These are phyloP conservation scores for Coemansia sp. DNA, from an alignment of 192 early-diverging fungal species.

Conservation along the genomic window DNA sequence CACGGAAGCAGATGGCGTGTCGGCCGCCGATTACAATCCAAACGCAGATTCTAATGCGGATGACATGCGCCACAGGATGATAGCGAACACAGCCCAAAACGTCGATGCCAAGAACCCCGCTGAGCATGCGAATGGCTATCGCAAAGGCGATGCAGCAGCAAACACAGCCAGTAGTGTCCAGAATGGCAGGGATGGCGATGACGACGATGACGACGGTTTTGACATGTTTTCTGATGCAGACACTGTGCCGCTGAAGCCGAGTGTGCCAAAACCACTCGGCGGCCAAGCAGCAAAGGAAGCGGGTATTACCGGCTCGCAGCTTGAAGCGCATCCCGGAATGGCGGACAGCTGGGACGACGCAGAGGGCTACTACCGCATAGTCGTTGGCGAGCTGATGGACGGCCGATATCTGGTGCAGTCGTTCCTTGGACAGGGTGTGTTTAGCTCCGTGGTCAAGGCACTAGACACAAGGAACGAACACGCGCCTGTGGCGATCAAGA, in stretches of 20 bases:
- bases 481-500: constrained; percentile 89
- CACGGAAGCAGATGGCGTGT: constrained; percentile 33
- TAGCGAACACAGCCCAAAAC: constrained; percentile 11
- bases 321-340: constrained; percentile 25
- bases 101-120: constrained; percentile 15
- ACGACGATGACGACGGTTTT: constrained; percentile 34
- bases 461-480: constrained; percentile 69
- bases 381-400: constrained; percentile 84
- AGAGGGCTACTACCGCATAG: constrained; percentile 95
- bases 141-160: constrained; percentile 30
- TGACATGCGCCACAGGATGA: constrained; percentile 61
- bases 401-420: constrained; percentile 83
- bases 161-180: constrained; percentile 12
- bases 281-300: constrained; percentile 15
- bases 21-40: constrained; percentile 81
- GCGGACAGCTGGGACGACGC: constrained; percentile 94
- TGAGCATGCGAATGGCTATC: constrained; percentile 12
- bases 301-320: constrained; percentile 7
- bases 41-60: constrained; percentile 69
- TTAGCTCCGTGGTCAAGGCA: constrained; percentile 91
- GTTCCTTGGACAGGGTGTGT: constrained; percentile 91
- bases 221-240: constrained; percentile 72
- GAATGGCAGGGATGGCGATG: constrained; percentile 28
- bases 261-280: neutral
- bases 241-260: constrained; percentile 15